phyloP scores from a whole-genome alignment of 441 rosid species.

The Pelargonium fulgidum region DNA sequence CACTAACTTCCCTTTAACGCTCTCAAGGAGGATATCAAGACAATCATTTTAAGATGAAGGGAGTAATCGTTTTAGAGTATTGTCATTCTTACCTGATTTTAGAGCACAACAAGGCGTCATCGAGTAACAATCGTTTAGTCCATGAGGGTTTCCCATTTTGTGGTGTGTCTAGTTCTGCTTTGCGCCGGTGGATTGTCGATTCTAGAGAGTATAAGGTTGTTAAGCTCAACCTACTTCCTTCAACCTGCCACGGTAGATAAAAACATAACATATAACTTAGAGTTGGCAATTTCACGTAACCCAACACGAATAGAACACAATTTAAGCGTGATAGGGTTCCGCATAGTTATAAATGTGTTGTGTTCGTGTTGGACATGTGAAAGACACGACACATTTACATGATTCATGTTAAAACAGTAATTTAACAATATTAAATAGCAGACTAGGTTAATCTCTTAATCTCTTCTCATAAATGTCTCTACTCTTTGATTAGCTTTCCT shows the following conservation, averaged over 20 bases:
- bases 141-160: slow-evolving; percentile 69
- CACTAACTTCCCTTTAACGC: background rate
- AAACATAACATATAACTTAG: background rate
- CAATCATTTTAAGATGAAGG: background rate
- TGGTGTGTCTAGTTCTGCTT: slow-evolving; percentile 45
- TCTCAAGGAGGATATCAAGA: background rate
- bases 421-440: too few relatives aligned
- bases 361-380: too few relatives aligned
- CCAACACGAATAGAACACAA: too few relatives aligned
- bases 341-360: background rate
- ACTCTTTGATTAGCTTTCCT: too few relatives aligned
- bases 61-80: background rate
- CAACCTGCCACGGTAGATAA: slow-evolving; percentile 31
- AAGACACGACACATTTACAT: too few relatives aligned
- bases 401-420: too few relatives aligned
- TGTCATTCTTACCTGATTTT: slow-evolving; percentile 48
- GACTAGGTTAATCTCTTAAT: too few relatives aligned
- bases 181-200: slow-evolving; percentile 54
- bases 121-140: slow-evolving; percentile 46
- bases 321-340: background rate
- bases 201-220: slow-evolving; percentile 62
- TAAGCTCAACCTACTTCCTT: slow-evolving; percentile 43
- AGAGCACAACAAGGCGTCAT: slow-evolving; percentile 50
- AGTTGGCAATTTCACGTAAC: background rate
- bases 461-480: too few relatives aligned